Evolutionary conservation across 805 yeast genomes (phyloP).

Genomic region (Komagataella mondaviorum): DNA sequence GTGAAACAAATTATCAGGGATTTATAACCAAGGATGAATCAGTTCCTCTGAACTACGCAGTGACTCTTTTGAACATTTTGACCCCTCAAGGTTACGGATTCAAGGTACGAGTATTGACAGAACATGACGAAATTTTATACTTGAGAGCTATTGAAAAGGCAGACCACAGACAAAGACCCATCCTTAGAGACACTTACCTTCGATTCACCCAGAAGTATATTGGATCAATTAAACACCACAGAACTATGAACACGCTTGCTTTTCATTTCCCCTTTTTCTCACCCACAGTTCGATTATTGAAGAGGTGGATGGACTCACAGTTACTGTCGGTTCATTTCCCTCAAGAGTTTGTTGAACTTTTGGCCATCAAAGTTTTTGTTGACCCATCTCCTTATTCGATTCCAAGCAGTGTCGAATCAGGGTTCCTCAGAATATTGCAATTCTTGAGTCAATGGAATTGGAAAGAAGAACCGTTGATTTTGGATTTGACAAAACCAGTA

Average conservation of each 20-base stretch:
- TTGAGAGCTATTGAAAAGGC: conserved; percentile 58
- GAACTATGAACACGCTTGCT: conserved; percentile 60
- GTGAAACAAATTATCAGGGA: conserved; percentile 40
- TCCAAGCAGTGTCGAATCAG: conserved; percentile 71
- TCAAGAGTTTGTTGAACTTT: conserved; percentile 71
- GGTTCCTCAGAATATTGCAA: conserved; percentile 61
- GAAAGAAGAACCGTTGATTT: conserved; percentile 74
- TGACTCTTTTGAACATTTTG: conserved; percentile 47
- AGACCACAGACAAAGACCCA: conserved; percentile 42
- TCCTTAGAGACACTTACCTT: conserved; percentile 47
- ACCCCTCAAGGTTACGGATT: conserved; percentile 90
- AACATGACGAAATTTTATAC: conserved; percentile 69
- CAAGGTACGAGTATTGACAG: conserved; percentile 62
- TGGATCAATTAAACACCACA: conserved; percentile 66
- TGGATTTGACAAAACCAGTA: conserved; percentile 54
- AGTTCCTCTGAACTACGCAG: conserved; percentile 50
- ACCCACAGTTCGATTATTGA: conserved; percentile 73
- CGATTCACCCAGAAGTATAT: conserved; percentile 53
- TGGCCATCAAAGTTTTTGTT: conserved; percentile 75
- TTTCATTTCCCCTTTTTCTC: conserved; percentile 63
- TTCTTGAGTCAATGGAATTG: conserved; percentile 85
- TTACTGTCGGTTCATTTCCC: conserved; percentile 53
- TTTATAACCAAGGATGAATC: conserved; percentile 54
- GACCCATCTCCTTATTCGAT: conserved; percentile 76
- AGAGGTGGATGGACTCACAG: conserved; percentile 84